Base-by-base conservation (phyloP, 139 green algal genomes). In the Haematococcus lacustris region DNA sequence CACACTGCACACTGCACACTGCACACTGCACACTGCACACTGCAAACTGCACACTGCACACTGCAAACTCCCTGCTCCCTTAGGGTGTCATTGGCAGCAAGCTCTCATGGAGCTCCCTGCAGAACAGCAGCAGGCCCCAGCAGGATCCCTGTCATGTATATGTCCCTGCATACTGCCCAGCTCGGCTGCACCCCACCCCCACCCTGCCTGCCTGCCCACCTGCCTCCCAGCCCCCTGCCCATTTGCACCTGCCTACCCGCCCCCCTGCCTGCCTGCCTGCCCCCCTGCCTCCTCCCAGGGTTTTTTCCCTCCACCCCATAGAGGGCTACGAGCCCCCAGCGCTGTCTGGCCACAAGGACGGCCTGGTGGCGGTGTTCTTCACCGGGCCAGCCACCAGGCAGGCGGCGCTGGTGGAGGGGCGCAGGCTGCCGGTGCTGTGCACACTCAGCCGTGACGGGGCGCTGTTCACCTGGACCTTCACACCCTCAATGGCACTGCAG, bases 281-380 rank as follows among this genome's bases (percentile, higher is more conserved):
- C 39, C 66, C 26, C 70, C 59, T 51, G 47, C 64, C 37, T 28
- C 30, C n/a, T n/a, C n/a, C n/a, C n/a, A 76, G 89, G 63, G 80
- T 98, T 0, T 96, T 92, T 71, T 93, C 87, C 0, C 70, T 96
- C n/a, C 59, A 97, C 57, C 82, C 86, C 0, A 77, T 97, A 0
- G 71, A 89, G 2, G 90, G 86, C n/a, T 98, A 93, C 82, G 81
- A 80, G 57, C 86, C 89, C 1, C 84, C 87, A 13, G 87, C 81
- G 1, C 87, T 99, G 64, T 51, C 81, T 17, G 94, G 93, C 1
- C 95, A 98, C 82, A 87, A 86, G 68, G 92, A 95, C 32, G 53
- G 70, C 2, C 68, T 91, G 13, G 70, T 93, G 3, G 88, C 72
- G 1, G 87, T 92, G 3, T 93, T 93, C 71, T 98, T 96, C 75